These are phyloP conservation scores for Bromus sterilis DNA, from an alignment of 176 grass and related monocot species.

Conservation along the genomic window DNA sequence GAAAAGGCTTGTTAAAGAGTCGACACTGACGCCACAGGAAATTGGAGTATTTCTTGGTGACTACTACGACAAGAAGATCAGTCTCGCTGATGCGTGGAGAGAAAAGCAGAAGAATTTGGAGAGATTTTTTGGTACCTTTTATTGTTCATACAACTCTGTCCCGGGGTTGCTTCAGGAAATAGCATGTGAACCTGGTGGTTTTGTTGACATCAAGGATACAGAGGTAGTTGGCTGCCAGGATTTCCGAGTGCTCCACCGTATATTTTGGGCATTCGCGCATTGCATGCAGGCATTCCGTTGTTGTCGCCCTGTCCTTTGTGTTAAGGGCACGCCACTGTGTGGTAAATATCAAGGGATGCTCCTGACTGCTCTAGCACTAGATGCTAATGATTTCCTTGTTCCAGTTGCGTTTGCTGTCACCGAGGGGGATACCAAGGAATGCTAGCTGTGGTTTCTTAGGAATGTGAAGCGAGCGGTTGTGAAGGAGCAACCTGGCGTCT, in stretches of 20 bases:
- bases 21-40: background rate
- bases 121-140: too few relatives aligned
- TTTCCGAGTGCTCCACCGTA: too few relatives aligned
- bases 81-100: too few relatives aligned
- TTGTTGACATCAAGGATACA: too few relatives aligned
- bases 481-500: background rate
- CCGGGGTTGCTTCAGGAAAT: too few relatives aligned
- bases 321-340: constrained; percentile 7
- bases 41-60: background rate
- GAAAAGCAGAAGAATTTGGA: too few relatives aligned
- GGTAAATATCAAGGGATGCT: constrained; percentile 12
- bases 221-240: too few relatives aligned
- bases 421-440: too few relatives aligned
- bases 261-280: background rate
- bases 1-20: background rate
- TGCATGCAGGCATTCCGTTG: background rate
- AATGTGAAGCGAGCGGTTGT: background rate
- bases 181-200: too few relatives aligned
- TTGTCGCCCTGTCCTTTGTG: constrained; percentile 11
- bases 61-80: too few relatives aligned
- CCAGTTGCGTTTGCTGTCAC: too few relatives aligned
- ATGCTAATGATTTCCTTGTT: background rate
- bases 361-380: background rate
- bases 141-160: too few relatives aligned
- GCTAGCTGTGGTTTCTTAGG: background rate